Conservation (phyloP, 805 yeast genomes). For the Saccharomycopsis guyanensis region DNA sequence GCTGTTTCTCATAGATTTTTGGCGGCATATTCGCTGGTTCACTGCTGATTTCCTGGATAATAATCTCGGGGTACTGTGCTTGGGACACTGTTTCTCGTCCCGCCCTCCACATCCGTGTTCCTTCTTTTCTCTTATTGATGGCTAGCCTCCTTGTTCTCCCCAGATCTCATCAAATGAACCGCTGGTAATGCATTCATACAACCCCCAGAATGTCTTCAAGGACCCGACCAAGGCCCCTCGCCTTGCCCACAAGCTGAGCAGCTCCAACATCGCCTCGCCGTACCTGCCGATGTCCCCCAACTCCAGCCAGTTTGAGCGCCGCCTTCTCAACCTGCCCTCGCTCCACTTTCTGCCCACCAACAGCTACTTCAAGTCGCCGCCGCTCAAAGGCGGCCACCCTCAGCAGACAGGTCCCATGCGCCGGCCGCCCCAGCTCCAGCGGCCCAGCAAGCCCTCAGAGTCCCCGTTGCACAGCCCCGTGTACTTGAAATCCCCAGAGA, state of each 20-base stretch:
- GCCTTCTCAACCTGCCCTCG: not conserved
- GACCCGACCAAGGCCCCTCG: not conserved
- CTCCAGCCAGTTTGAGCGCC: not conserved
- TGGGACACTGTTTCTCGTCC: too few species aligned
- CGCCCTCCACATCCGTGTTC: too few species aligned
- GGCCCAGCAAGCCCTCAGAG: not conserved
- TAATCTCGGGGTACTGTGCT: too few species aligned
- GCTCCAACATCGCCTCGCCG: not conserved
- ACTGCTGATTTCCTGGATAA: too few species aligned
- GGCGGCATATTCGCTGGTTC: too few species aligned
- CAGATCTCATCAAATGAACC: not conserved
- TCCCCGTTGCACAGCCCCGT: conserved; percentile 3
- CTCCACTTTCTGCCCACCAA: conserved; percentile 9
- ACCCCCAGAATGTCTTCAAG: not conserved
- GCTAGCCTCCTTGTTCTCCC: not conserved
- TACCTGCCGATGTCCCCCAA: conserved; percentile 5
- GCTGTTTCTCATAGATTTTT: not conserved
- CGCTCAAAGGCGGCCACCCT: not conserved
- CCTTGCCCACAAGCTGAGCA: not conserved
- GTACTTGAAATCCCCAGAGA: conserved; percentile 3
- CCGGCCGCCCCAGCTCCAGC: not conserved
- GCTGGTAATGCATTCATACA: not conserved
- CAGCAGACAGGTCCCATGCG: too few species aligned
- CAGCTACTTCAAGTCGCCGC: conserved; percentile 2
- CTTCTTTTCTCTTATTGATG: too few species aligned